These are phyloP conservation scores for Echria macrotheca DNA, from an alignment of 495 filamentous ascomycete species.

Conservation along the genomic window DNA sequence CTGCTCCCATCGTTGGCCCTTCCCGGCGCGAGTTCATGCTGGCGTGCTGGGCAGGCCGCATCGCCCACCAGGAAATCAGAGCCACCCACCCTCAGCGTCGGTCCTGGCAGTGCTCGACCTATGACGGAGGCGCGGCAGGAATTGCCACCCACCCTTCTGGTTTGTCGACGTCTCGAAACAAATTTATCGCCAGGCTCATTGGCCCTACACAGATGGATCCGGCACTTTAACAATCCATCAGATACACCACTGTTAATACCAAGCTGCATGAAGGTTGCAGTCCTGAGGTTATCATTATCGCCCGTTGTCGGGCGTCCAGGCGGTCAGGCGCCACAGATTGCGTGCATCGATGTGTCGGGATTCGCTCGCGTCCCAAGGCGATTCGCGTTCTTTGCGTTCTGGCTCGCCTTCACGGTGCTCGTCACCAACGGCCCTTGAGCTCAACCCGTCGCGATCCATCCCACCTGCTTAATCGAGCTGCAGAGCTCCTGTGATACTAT, in stretches of 20 bases:
- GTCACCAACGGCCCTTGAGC: no score
- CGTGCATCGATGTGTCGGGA: slow-evolving; percentile 5
- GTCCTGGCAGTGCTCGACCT: background rate
- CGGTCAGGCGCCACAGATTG: slow-evolving; percentile 11
- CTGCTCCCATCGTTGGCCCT: slow-evolving; percentile 7
- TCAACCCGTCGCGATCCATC: no score
- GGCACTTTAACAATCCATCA: slow-evolving; percentile 1
- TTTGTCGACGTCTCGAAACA: slow-evolving; percentile 9
- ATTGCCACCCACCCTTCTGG: slow-evolving; percentile 9
- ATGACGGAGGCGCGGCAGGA: background rate
- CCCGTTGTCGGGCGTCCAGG: background rate
- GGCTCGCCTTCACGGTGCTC: no score
- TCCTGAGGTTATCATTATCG: slow-evolving; percentile 4
- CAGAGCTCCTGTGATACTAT: slow-evolving; percentile 12
- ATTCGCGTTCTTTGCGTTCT: slow-evolving; percentile 1
- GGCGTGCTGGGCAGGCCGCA: slow-evolving; percentile 2
- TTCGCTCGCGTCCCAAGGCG: slow-evolving; percentile 1
- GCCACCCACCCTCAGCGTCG: background rate
- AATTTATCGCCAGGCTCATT: slow-evolving; percentile 9
- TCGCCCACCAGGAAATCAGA: background rate
- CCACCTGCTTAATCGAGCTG: slow-evolving; percentile 10
- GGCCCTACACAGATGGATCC: slow-evolving; percentile 9
- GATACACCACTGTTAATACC: slow-evolving; percentile 4
- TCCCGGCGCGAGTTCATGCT: background rate
- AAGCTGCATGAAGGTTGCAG: slow-evolving; percentile 7